Conservation (phyloP, 169 alveolate genomes). For the Eimeria tenella region DNA sequence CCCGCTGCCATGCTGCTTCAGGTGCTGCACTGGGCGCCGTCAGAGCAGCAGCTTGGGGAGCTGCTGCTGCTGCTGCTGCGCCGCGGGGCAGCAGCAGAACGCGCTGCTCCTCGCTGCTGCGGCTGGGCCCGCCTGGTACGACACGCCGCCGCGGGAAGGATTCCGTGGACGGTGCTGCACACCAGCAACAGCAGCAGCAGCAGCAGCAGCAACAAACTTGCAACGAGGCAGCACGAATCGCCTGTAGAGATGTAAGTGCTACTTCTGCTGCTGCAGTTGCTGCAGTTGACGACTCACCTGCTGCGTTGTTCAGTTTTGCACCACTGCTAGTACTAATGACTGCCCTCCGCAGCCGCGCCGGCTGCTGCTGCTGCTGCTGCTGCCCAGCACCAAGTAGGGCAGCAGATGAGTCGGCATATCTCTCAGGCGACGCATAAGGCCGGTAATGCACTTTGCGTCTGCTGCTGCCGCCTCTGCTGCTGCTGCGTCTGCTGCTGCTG, state of each 20-base stretch:
- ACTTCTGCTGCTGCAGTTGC: neutral
- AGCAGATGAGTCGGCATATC: neutral
- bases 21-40: neutral
- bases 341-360: conserved; percentile 1
- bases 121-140: neutral
- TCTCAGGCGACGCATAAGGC: no score
- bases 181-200: no score
- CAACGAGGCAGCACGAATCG: no score
- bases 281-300: neutral
- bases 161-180: neutral
- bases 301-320: neutral
- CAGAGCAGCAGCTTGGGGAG: neutral
- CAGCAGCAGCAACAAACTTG: no score
- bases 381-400: neutral
- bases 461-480: neutral
- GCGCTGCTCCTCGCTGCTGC: neutral
- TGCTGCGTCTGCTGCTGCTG: neutral
- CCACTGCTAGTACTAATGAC: neutral
- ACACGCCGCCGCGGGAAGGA: neutral
- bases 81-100: neutral
- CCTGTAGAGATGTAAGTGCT: neutral
- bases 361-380: conserved; percentile 14
- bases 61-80: neutral
- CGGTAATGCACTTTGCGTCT: no score
- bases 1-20: neutral